Base-by-base conservation (phyloP, 148 eudicot genomes). In the Silene conica region DNA sequence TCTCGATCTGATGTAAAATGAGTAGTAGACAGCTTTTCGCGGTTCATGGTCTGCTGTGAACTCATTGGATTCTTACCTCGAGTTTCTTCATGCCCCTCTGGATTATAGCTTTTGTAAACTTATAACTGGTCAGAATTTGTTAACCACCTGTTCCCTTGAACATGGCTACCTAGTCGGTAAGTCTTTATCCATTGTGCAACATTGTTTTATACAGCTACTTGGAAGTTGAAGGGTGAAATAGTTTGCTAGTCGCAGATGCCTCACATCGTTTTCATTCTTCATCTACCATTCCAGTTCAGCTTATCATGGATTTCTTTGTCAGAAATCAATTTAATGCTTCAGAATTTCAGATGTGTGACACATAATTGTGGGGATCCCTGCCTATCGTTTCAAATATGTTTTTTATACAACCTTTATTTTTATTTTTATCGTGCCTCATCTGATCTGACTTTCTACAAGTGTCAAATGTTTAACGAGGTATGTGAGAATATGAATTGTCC, bases 341-440 rank as follows among this genome's bases (percentile, higher is more conserved):
- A n/a, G n/a, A n/a, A n/a, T n/a, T 20, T 56, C 16, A 34, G 28
- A 54, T 46, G 72, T 69, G 58, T 46, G 50, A 38, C 73, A 50
- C 23, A 41, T 66, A 38, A 43, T 66, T 18, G 15, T 66, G 25
- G 26, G 70, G 13, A 19, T 25, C 9, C 21, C 8, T 34, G 69
- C 46, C 48, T 63, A 14, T 45, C 4, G 0, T 63, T 34, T 31
- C 20, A 34, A 65, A 18, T 65, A 31, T 19, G 3, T 16, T 15
- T 65, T 18, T 65, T 31, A n/a, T n/a, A n/a, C n/a, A n/a, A n/a
- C 18, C 18, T 65, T 34, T 34, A 6, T 9, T 19, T 34, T 18
- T 22, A 11, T 13, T 61, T 55, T 18, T 15, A 55, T 55, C 3
- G 0, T 48, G 54, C 54, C 54, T 9, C 64, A 60, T 21, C 43